phyloP scores from a whole-genome alignment of 805 yeast genomes.

The Zygosaccharomyces pseudorouxii region DNA sequence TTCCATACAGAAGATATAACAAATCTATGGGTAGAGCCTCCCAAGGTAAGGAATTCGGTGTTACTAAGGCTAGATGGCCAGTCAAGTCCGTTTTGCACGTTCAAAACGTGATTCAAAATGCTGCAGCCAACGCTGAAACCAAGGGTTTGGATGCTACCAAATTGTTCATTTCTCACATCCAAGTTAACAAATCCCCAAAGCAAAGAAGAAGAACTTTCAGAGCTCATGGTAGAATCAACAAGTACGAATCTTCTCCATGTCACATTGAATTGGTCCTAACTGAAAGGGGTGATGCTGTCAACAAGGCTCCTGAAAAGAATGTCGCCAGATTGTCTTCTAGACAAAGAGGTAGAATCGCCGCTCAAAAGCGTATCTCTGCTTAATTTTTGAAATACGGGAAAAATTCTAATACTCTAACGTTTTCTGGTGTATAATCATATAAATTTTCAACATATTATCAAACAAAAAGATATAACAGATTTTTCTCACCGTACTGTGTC shows the following conservation, averaged over 20 bases:
- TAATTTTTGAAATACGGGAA: constrained; percentile 20
- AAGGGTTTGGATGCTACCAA: constrained; percentile 96
- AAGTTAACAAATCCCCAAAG: constrained; percentile 99
- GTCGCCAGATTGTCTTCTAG: constrained; percentile 76
- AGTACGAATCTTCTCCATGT: constrained; percentile 97
- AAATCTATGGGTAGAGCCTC: constrained; percentile 98
- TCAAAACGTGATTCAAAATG: constrained; percentile 92
- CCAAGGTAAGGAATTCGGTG: constrained; percentile 99
- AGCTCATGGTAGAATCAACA: constrained; percentile 99
- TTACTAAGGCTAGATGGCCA: constrained; percentile 99
- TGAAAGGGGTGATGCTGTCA: constrained; percentile 91
- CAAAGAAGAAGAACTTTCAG: constrained; percentile 99
- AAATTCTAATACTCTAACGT: constrained; percentile 6
- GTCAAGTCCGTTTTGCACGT: constrained; percentile 95
- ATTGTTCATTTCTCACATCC: constrained; percentile 95
- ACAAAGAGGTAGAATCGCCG: constrained; percentile 87
- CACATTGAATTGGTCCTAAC: constrained; percentile 97
- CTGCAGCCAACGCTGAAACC: constrained; percentile 98
- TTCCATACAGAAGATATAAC: constrained; percentile 98
- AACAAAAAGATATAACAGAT: constrained; percentile 2
- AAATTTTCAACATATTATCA: constrained; percentile 2
- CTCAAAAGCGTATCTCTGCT: constrained; percentile 84
- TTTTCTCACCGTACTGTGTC: neutral
- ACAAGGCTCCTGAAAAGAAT: constrained; percentile 75
- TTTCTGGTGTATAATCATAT: constrained; percentile 8